Base-by-base conservation (phyloP, 108 stramenopile species). In the Cyclotella cryptica region DNA sequence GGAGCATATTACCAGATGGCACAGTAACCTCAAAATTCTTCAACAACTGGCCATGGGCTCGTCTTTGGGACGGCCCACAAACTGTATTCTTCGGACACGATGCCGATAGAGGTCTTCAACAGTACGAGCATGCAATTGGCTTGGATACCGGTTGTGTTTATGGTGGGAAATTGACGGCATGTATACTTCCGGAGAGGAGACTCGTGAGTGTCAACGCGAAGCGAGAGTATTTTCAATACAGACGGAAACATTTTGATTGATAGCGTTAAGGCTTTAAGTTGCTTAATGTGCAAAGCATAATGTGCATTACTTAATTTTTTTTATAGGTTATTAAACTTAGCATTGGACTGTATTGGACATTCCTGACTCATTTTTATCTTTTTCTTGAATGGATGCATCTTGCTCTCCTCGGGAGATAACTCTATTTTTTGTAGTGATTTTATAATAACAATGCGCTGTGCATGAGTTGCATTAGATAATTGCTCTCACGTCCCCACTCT, bases 141-240 rank as follows among this genome's bases (percentile, higher is more conserved):
- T 52, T 97, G 43, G 98, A 98, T 75, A 97, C 97, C 14, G 98
- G 94, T 24, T 97, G 96, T 55, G 98, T 98, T 2, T 98, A 98
- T 62, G 98, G 98, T 30, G 96, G 98, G 45, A 72, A 90, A 10
- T 74, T 98, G 43, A 96, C 98, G 57, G 97, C 97, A 9, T 94
- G 95, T 59, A 88, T 98, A 46, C 76, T 98, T n/a, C 98, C 98
- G 8, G 95, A 95, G 61, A 88, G 89, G 69, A 71, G 91, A 68
- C 81, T 96, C 61, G 91, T 96, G 12, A 88, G 88, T 61, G 95
- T 96, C 10, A 90, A 85, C 74, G 93, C 93, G 10, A 85, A 82
- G 58, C 66, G 87, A 55, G 91, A 90, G 72, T 94, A 94, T 64
- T 94, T 93, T 74, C 91, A 92, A 67, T 96, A 96, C 63, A 85